phyloP scores from a whole-genome alignment of 2,329 filamentous ascomycete genomes.

The Cladosporium austrohemisphaericum region DNA sequence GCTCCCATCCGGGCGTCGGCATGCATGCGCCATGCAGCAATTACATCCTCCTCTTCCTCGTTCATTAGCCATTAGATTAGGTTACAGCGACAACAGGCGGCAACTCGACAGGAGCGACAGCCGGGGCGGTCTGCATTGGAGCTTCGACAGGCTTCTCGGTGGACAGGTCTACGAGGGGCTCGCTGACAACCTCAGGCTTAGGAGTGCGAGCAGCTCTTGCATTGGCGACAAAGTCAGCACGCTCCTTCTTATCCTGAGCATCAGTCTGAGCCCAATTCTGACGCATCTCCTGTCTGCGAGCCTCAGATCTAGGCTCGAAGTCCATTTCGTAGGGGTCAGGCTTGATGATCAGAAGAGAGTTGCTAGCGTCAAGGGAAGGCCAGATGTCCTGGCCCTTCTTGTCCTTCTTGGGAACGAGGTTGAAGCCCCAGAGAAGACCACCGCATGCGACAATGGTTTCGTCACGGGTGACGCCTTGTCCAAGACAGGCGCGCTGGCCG shows the following conservation, averaged over 20 bases:
- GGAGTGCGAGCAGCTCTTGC: conserved; percentile 16
- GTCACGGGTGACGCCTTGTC: conserved; percentile 60
- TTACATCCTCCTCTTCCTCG: conserved; percentile 13
- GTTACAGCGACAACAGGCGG: conserved; percentile 4
- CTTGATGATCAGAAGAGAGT: conserved; percentile 56
- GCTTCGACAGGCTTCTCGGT: too few relatives aligned
- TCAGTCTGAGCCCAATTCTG: conserved; percentile 39
- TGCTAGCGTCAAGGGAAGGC: conserved; percentile 46
- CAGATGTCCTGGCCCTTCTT: conserved; percentile 32
- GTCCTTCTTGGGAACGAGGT: conserved; percentile 45
- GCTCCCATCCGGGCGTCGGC: neutral
- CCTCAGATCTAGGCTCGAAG: conserved; percentile 49
- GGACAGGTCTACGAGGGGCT: neutral
- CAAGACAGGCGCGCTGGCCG: conserved; percentile 60
- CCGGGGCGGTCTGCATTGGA: neutral
- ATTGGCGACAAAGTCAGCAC: conserved; percentile 33
- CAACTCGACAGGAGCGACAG: neutral
- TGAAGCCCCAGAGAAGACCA: conserved; percentile 47
- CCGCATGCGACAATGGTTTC: conserved; percentile 54
- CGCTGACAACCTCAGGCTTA: neutral
- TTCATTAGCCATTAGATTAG: neutral
- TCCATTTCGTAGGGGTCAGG: conserved; percentile 54
- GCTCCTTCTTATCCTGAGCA: conserved; percentile 34
- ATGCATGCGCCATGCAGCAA: neutral
- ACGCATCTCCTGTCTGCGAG: conserved; percentile 38